phyloP scores from a whole-genome alignment of 371 early-diverging fungal genomes.

The Mucor plumbeus region DNA sequence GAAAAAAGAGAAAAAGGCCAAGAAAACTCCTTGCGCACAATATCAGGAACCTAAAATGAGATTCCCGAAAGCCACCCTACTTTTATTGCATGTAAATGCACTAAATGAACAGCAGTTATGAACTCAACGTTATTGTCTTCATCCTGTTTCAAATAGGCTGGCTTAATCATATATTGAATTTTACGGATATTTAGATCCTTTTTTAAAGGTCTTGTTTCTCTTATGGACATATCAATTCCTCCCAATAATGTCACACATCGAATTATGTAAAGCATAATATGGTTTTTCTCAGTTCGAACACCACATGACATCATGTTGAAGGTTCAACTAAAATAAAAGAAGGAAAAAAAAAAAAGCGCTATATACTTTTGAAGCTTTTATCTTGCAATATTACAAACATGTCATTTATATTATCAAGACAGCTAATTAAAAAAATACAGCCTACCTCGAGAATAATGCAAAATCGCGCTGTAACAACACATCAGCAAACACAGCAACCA shows the following conservation, averaged over 20 bases:
- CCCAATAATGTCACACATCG: neutral
- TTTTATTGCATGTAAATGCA: neutral
- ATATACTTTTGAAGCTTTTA: neutral
- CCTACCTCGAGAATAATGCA: neutral
- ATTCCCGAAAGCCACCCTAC: neutral
- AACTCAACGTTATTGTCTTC: neutral
- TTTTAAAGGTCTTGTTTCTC: no score
- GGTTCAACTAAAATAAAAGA: neutral
- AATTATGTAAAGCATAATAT: neutral
- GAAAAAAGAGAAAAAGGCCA: neutral
- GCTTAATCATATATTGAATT: no score
- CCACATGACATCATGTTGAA: conserved; percentile 8
- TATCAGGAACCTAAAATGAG: conserved; percentile 7
- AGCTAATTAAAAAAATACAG: neutral
- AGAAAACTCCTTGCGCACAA: neutral
- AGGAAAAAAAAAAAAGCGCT: neutral
- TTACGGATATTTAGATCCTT: no score
- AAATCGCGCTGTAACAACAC: neutral
- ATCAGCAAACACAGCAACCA: neutral
- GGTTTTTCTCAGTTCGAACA: neutral
- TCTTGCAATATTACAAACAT: neutral
- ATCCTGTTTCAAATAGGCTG: no score
- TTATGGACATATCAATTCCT: neutral
- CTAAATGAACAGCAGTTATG: neutral
- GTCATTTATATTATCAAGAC: neutral